Percentiles rank a stretch among this genome's conserved stretches.
phyloP scores from a whole-genome alignment of 1,284 basidiomycete genomes.

The Sporisorium scitamineum region DNA sequence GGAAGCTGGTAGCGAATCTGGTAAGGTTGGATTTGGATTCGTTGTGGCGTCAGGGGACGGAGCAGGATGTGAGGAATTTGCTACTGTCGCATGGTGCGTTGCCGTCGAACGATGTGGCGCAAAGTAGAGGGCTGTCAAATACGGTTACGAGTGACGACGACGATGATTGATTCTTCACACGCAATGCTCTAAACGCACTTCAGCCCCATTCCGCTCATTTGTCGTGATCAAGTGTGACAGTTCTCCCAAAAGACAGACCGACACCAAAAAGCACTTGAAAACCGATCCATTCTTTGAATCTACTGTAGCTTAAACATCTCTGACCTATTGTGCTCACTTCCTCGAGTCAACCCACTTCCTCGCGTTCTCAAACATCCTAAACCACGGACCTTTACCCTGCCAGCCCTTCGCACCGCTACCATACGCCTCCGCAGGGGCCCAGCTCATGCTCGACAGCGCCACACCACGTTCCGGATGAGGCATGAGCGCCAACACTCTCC shows the following conservation, averaged over 20 bases:
- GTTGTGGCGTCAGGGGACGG: conserved; percentile 44
- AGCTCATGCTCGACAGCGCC: conserved; percentile 67
- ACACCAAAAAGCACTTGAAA: background rate
- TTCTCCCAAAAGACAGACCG: background rate
- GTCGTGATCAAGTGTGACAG: background rate
- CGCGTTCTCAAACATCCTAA: conserved; percentile 92
- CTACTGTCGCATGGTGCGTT: conserved; percentile 28
- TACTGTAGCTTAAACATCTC: background rate
- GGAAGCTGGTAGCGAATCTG: conserved; percentile 55
- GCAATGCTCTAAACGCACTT: background rate
- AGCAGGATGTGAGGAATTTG: conserved; percentile 50
- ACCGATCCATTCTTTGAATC: background rate
- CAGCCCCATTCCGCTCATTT: background rate
- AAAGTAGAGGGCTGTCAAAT: background rate
- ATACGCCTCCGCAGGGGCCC: conserved; percentile 56
- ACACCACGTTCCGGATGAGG: conserved; percentile 75
- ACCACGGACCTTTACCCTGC: conserved; percentile 87
- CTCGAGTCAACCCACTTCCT: conserved; percentile 69
- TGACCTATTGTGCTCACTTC: background rate
- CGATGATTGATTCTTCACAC: conserved; percentile 5
- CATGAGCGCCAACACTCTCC: conserved; percentile 93
- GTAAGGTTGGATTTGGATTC: conserved; percentile 60
- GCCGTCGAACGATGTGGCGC: background rate
- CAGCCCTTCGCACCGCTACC: conserved; percentile 37
- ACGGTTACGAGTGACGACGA: background rate